A percentile compares a stretch with the other conserved stretches of the same genome.
Evolutionary conservation across 306 rosid genomes (phyloP).

Genomic region (Glycine latifolia): DNA sequence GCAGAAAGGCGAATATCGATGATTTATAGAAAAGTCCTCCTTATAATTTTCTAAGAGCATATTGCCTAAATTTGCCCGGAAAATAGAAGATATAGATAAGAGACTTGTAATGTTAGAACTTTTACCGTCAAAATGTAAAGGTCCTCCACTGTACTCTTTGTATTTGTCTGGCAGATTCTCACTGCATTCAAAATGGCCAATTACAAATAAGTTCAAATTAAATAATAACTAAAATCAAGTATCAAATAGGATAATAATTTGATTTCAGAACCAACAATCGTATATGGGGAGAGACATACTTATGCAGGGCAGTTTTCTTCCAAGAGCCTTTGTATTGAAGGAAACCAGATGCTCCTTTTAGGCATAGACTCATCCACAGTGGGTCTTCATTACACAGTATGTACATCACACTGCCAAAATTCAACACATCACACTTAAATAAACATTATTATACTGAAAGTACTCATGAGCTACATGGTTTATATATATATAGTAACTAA

Average conservation of each 20-base stretch:
- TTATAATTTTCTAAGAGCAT: slow-evolving; percentile 11
- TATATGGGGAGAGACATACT: slow-evolving; percentile 52
- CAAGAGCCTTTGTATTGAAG: slow-evolving; percentile 85
- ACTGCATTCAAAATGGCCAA: slow-evolving; percentile 60
- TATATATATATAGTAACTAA: background rate
- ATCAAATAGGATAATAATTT: background rate
- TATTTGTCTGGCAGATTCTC: slow-evolving; percentile 57
- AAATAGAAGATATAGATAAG: slow-evolving; percentile 7
- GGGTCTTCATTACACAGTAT: slow-evolving; percentile 91
- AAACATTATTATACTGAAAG: background rate
- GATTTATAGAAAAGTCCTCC: background rate
- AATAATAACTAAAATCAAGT: background rate
- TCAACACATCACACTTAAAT: background rate
- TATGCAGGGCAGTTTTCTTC: slow-evolving; percentile 82
- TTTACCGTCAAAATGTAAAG: slow-evolving; percentile 77
- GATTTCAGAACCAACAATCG: background rate
- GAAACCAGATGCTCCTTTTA: slow-evolving; percentile 65
- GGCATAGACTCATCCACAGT: slow-evolving; percentile 86
- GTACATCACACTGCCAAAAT: slow-evolving; percentile 79
- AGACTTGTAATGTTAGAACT: slow-evolving; percentile 21
- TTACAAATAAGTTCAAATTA: slow-evolving; percentile 18
- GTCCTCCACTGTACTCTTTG: slow-evolving; percentile 50
- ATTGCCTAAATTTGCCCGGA: background rate
- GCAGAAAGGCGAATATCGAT: slow-evolving; percentile 47
- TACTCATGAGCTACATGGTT: background rate